A percentile compares a stretch with the other conserved stretches of the same genome.
These are phyloP conservation scores for Sonneratia alba DNA, from an alignment of 345 rosid species.

Conservation along the genomic window DNA sequence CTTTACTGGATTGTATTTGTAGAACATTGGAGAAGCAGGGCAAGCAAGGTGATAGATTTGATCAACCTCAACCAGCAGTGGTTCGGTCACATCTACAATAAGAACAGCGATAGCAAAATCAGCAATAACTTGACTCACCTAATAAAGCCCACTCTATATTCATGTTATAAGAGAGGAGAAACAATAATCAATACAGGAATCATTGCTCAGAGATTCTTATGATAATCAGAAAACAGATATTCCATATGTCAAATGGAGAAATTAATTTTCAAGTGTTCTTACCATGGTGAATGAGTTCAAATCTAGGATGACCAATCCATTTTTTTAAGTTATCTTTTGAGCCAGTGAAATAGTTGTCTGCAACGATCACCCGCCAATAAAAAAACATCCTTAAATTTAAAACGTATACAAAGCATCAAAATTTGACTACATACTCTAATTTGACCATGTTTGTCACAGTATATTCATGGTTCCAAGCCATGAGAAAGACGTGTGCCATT, in stretches of 20 bases:
- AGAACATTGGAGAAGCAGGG: conserved; percentile 96
- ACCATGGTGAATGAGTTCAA: conserved; percentile 96
- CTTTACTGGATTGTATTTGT: conserved; percentile 96
- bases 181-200: background rate
- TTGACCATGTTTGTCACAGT: too few species aligned
- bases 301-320: conserved; percentile 97
- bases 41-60: conserved; percentile 91
- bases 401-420: background rate
- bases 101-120: background rate
- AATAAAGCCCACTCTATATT: background rate
- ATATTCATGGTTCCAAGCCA: too few species aligned
- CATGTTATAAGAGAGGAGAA: background rate
- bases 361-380: conserved; percentile 58
- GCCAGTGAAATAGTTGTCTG: conserved; percentile 87
- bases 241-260: background rate
- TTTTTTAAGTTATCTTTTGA: conserved; percentile 79
- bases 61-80: conserved; percentile 82
- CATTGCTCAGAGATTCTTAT: background rate
- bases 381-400: background rate
- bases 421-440: background rate
- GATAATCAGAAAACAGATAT: background rate
- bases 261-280: background rate
- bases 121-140: background rate
- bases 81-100: conserved; percentile 74
- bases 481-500: too few species aligned